Conservation (phyloP, 148 eudicot genomes). For the Rhododendron simsii region DNA sequence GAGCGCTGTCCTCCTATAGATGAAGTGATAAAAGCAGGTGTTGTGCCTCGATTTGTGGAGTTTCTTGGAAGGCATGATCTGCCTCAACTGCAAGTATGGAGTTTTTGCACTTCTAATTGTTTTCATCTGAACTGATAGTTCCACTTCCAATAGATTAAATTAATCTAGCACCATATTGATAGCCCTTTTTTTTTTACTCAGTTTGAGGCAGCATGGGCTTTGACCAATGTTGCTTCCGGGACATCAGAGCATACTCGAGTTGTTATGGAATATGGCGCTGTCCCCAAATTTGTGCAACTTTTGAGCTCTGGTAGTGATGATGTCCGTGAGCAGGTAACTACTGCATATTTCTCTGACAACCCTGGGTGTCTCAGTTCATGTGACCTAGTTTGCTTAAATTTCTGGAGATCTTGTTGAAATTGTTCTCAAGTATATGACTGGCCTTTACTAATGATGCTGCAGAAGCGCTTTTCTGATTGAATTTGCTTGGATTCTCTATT, state of each 20-base stretch:
- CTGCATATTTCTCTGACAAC: not conserved
- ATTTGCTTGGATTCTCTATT: not conserved
- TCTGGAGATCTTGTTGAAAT: not conserved
- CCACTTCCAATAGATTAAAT: not conserved
- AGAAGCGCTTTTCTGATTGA: not conserved
- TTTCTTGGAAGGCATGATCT: conserved; percentile 76
- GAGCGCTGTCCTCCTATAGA: conserved; percentile 92
- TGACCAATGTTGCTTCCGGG: conserved; percentile 94
- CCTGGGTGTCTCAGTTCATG: not conserved
- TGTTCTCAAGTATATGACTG: not conserved
- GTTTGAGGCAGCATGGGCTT: conserved; percentile 99
- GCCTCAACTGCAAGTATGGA: conserved; percentile 80
- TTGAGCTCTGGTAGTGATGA: conserved; percentile 85
- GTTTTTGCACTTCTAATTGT: not conserved
- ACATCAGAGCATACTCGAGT: conserved; percentile 89
- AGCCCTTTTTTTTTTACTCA: conserved; percentile 18
- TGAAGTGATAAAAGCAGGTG: conserved; percentile 85
- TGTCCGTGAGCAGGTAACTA: conserved; percentile 85
- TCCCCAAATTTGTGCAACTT: conserved; percentile 80
- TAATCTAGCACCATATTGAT: conserved; percentile 1
- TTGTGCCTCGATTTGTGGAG: conserved; percentile 78
- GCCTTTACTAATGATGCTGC: not conserved
- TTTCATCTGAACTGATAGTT: not conserved
- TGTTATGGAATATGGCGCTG: conserved; percentile 85
- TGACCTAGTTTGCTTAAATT: not conserved